Evolutionary conservation across 805 yeast genomes (phyloP), one percentile per base, ranked within the genome.

Genomic region (Blastobotrys terrestris): DNA sequence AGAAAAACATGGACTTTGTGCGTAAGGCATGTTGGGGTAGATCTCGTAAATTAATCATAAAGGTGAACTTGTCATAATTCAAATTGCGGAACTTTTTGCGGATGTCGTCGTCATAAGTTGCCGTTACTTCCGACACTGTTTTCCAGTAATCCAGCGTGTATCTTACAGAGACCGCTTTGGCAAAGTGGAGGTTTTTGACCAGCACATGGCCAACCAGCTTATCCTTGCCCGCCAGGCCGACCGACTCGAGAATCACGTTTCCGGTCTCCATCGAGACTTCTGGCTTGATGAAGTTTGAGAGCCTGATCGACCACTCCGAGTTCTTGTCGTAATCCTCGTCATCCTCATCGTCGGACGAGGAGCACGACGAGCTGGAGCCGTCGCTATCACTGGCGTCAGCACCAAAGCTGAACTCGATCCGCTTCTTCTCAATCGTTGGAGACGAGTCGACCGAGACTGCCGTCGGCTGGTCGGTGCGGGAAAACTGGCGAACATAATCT

Each of bases 91-190:
- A 64, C 49, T 59, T 57, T 42, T 59, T 58, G 15, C 68, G 63
- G 11, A 76, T 63, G 54, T 84, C 88, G 2, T 78, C 76, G 2
- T 77, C 73, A 68, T 79, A 89, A 2, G 64, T 58, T 2, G 91
- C 85, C 43, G 80, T 81, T 31, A 84, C 77, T 63, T 86, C 92
- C 43, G 81, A 75, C 19, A 83, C 79, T 0, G 95, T 83, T 44
- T 71, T 72, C 98, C 98, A 91, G 61, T 75, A 70, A 65, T 92
- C 89, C 57, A 82, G 73, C 0, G 96, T 80, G 69, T 88, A 91
- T 51, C 90, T 75, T 14, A 87, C 77, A 14, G 80, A 77, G 16
- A 92, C 85, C 22, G 69, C 63, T 67, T 91, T 91, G 39, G 80
- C 76, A 67, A 74, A 91, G 8, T 84, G 74, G 3, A 87, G 51